Percentiles rank a stretch among this genome's conserved stretches.
Conservation (phyloP, 371 early-diverging fungal species). For the Mucor piriformis region DNA sequence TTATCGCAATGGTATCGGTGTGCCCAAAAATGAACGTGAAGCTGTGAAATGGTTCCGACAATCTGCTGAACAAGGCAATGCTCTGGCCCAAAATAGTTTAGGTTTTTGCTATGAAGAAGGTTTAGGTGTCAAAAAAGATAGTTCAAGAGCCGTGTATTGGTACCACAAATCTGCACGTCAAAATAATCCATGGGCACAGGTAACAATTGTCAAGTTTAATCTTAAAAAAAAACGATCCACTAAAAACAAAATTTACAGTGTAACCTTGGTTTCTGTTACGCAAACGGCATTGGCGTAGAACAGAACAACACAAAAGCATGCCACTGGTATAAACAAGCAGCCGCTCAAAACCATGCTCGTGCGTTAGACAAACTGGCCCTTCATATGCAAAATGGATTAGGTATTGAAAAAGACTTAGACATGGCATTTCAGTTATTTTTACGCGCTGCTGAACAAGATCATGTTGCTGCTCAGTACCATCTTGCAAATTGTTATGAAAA, state of each 20-base stretch:
- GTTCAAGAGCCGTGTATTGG: constrained; percentile 79
- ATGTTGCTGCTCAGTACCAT: constrained; percentile 67
- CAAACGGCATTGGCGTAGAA: constrained; percentile 79
- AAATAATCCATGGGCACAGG: constrained; percentile 85
- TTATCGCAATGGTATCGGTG: constrained; percentile 74
- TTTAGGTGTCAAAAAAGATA: constrained; percentile 65
- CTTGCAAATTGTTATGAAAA: constrained; percentile 71
- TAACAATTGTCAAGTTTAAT: neutral
- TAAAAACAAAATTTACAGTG: constrained; percentile 35
- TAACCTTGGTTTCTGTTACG: constrained; percentile 85
- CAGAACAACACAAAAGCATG: constrained; percentile 66
- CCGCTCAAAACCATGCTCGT: constrained; percentile 68
- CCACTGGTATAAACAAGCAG: constrained; percentile 73
- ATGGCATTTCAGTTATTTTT: constrained; percentile 64
- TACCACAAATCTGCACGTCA: constrained; percentile 78
- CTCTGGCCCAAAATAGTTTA: constrained; percentile 81
- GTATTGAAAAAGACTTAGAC: constrained; percentile 58
- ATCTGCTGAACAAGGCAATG: constrained; percentile 72
- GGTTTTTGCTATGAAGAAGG: constrained; percentile 88
- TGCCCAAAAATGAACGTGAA: constrained; percentile 61
- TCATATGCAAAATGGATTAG: constrained; percentile 79
- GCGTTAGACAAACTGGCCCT: constrained; percentile 86
- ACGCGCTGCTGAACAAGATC: constrained; percentile 66
- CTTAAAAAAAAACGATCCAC: neutral
- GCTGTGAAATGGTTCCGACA: constrained; percentile 72